Percentiles rank a stretch among this genome's conserved stretches.
These are phyloP conservation scores for Vigna radiata DNA, from an alignment of 306 rosid genomes.

Conservation along the genomic window DNA sequence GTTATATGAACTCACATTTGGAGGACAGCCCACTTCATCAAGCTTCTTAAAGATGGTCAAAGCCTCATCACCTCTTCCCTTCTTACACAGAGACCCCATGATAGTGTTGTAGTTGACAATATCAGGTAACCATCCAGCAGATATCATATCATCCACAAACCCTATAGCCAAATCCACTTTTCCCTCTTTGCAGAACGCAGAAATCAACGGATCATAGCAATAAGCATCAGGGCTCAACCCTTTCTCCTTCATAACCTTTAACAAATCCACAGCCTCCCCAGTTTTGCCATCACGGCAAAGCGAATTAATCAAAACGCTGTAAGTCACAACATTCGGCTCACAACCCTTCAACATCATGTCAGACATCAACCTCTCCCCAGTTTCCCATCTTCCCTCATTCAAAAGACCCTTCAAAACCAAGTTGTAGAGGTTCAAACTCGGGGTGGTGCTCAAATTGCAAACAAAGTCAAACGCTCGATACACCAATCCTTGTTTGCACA, in stretches of 20 bases:
- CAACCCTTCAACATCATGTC: constrained; percentile 68
- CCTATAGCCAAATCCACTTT: constrained; percentile 71
- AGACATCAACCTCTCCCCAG: constrained; percentile 64
- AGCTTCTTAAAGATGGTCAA: constrained; percentile 73
- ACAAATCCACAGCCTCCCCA: constrained; percentile 70
- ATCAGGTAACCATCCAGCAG: constrained; percentile 82
- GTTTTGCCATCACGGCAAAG: constrained; percentile 71
- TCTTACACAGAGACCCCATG: constrained; percentile 74
- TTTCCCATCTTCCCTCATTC: constrained; percentile 68
- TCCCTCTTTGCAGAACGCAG: constrained; percentile 76
- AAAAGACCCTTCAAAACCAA: constrained; percentile 66
- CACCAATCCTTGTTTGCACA: constrained; percentile 76
- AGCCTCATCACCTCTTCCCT: constrained; percentile 72
- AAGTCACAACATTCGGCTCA: constrained; percentile 72
- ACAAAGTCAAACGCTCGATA: constrained; percentile 74
- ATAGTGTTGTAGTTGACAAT: constrained; percentile 81
- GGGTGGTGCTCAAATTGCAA: constrained; percentile 49
- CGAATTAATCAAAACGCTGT: constrained; percentile 67
- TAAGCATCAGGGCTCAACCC: constrained; percentile 80
- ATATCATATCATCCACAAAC: constrained; percentile 71
- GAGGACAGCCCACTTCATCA: constrained; percentile 78
- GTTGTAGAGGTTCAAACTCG: constrained; percentile 74
- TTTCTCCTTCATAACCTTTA: constrained; percentile 77
- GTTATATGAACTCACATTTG: constrained; percentile 83
- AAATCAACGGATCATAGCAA: constrained; percentile 82